Base-by-base conservation (phyloP, 2,329 filamentous ascomycete species). In the Hymenoscyphus albidus region DNA sequence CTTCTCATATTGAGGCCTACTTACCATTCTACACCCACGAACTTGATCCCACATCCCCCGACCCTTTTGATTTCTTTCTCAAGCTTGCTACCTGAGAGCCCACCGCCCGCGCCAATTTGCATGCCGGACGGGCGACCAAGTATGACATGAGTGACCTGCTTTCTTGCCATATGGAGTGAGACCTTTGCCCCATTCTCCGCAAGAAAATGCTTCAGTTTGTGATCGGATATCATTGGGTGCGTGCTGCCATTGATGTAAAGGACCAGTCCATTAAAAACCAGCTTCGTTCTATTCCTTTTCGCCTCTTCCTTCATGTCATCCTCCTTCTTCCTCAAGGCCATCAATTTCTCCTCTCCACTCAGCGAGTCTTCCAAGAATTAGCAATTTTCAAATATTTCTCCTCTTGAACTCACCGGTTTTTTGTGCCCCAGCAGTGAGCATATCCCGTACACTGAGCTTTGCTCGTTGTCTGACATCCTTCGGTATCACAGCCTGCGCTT, bases 201-300 rank as follows among this genome's bases (percentile, higher is more conserved):
- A 44, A 97, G 83, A 16, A 96, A 77, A 63, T 88, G 87, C 80
- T 95, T 96, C 64, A 97, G 83, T 74, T 86, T 90, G 79, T 96
- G 91, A 76, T 97, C 93, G 14, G 91, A 96, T 67, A 97, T 84
- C 31, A 86, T 77, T 1, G 93, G 93, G 65, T 88, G 84, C 1
- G 92, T 96, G 70, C 90, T 93, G 66, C 93, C 93, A 77, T 97
- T 97, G 77, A 97, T 84, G 78, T 94, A 95, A 71, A 97, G 84
- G 61, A 85, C 88, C 27, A 93, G 82, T 16, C 87, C 85, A 56
- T 84, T 78, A 74, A 97, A 93, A 62, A 96, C 83, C 58, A 69
- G 70, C 59, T 64, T 72, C 22, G 65, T 62, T 39, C 63, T 70
- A 64, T 61, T 76, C 68, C 44, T 65, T 67, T 58, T 75, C 67